Conservation (phyloP, 345 rosid species). For the Arabis hirsuta region DNA sequence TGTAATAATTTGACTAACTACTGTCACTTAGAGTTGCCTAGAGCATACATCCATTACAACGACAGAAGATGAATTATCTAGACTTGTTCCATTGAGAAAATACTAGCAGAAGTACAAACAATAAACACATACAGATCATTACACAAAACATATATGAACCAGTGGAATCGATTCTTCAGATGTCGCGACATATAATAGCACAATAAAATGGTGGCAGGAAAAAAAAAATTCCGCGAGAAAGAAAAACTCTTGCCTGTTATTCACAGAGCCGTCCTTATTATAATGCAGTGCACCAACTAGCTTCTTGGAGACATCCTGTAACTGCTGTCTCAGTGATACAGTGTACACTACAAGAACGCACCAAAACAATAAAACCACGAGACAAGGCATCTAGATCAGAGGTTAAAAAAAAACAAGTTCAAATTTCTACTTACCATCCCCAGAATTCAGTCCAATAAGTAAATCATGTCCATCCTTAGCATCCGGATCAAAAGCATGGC, state of each 20-base stretch:
- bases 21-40: not conserved
- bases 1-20: conserved; percentile 15
- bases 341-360: conserved; percentile 83
- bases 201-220: not conserved
- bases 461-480: conserved; percentile 99
- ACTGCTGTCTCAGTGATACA: conserved; percentile 94
- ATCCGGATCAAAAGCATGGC: conserved; percentile 95
- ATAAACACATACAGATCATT: conserved; percentile 20
- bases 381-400: conserved; percentile 29
- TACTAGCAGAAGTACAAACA: conserved; percentile 12
- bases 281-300: conserved; percentile 93
- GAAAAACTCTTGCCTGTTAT: conserved; percentile 68
- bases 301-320: conserved; percentile 97
- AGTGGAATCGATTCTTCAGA: not conserved
- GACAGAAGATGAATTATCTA: not conserved
- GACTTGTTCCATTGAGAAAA: conserved; percentile 6
- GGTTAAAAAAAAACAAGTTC: conserved; percentile 13
- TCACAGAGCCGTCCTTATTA: conserved; percentile 94
- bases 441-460: conserved; percentile 88
- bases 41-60: conserved; percentile 2
- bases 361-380: conserved; percentile 32
- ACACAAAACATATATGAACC: conserved; percentile 4
- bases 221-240: not conserved
- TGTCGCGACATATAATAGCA: not conserved
- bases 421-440: conserved; percentile 72